Percentiles rank a stretch among this genome's conserved stretches.
Evolutionary conservation across 306 rosid species (phyloP).

Genomic region (Rubus parviflorus): DNA sequence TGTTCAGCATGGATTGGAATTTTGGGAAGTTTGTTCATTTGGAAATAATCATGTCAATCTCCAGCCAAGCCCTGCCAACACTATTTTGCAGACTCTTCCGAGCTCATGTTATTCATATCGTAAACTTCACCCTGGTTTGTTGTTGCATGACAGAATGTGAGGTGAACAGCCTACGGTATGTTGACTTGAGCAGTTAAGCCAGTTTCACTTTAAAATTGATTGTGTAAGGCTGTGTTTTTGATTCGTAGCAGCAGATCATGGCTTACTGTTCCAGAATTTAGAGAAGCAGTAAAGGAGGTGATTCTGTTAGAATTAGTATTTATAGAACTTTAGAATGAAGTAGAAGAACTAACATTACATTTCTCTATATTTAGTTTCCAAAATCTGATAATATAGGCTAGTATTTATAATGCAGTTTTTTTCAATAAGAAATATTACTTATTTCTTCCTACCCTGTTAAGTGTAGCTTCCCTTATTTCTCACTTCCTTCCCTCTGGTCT

Average conservation of each 20-base stretch:
- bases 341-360: slow-evolving; percentile 3
- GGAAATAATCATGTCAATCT: slow-evolving; percentile 36
- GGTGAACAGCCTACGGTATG: slow-evolving; percentile 51
- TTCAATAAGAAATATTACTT: neutral
- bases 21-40: slow-evolving; percentile 47
- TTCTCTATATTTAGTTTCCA: neutral
- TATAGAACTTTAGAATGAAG: slow-evolving; percentile 8
- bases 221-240: slow-evolving; percentile 36
- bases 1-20: slow-evolving; percentile 58
- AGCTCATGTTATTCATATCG: slow-evolving; percentile 41
- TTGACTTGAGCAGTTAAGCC: slow-evolving; percentile 38
- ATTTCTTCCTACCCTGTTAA: neutral
- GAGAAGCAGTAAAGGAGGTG: slow-evolving; percentile 12
- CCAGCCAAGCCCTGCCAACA: slow-evolving; percentile 42
- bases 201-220: slow-evolving; percentile 26
- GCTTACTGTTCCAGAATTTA: slow-evolving; percentile 25
- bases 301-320: neutral
- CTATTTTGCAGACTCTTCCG: slow-evolving; percentile 51
- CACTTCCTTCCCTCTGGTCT: neutral
- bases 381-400: slow-evolving; percentile 3
- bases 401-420: neutral
- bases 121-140: slow-evolving; percentile 41
- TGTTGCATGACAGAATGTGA: slow-evolving; percentile 50
- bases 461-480: neutral
- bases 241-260: slow-evolving; percentile 30